Conservation (phyloP, 2,329 filamentous ascomycete genomes). For the Graphium sp. region DNA sequence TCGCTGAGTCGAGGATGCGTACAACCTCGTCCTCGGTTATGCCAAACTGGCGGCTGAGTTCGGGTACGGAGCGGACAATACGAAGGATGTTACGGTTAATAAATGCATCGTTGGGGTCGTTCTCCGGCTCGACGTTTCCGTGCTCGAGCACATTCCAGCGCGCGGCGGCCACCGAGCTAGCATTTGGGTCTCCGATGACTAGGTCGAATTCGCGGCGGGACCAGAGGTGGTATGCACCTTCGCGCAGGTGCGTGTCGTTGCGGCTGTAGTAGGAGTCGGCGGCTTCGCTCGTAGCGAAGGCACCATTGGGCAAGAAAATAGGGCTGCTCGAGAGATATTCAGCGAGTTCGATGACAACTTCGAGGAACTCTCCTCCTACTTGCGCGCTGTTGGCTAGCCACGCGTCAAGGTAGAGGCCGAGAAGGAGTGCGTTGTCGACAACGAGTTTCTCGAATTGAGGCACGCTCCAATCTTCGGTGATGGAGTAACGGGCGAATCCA, state of each 20-base stretch:
- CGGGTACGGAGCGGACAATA: constrained; percentile 47
- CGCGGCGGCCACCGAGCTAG: constrained; percentile 56
- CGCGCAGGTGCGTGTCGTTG: constrained; percentile 66
- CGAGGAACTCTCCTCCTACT: constrained; percentile 54
- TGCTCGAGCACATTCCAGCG: constrained; percentile 75
- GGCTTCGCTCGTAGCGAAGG: constrained; percentile 77
- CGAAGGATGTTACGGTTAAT: constrained; percentile 83
- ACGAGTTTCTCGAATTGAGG: constrained; percentile 98
- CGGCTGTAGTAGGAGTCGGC: constrained; percentile 65
- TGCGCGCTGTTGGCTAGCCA: constrained; percentile 42
- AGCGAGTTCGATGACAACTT: constrained; percentile 64
- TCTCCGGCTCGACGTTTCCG: constrained; percentile 68
- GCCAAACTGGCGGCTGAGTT: constrained; percentile 60
- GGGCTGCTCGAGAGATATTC: constrained; percentile 67
- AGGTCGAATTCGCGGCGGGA: constrained; percentile 72
- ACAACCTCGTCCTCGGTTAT: constrained; percentile 53
- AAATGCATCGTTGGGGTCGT: constrained; percentile 87
- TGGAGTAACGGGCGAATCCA: constrained; percentile 59
- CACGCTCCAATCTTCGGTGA: constrained; percentile 81
- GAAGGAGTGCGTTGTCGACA: constrained; percentile 75
- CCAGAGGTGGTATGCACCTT: constrained; percentile 93
- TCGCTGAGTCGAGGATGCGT: constrained; percentile 48
- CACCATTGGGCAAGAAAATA: constrained; percentile 50
- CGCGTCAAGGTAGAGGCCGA: constrained; percentile 73
- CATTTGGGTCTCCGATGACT: constrained; percentile 36